phyloP scores from a whole-genome alignment of 805 yeast genomes.

The Teunomyces barrocoloradensis region DNA sequence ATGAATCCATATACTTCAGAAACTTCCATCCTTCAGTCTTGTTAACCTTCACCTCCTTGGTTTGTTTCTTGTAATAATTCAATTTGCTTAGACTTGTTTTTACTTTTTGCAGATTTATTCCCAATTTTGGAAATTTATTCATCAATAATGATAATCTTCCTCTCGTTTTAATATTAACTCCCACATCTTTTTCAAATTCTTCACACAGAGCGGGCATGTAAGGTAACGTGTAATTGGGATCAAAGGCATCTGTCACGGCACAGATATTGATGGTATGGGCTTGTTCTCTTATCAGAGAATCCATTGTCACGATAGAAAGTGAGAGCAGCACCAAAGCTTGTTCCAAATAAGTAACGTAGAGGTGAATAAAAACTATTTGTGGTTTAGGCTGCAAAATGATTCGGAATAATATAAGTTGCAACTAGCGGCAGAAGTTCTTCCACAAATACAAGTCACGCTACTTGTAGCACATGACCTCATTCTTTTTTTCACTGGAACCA shows the following conservation, averaged over 20 bases:
- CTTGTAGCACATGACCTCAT: not conserved
- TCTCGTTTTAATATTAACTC: not conserved
- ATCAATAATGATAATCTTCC: not conserved
- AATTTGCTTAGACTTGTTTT: not conserved
- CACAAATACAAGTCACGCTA: not conserved
- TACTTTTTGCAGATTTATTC: not conserved
- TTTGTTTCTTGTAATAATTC: not conserved
- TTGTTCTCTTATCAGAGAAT: not conserved
- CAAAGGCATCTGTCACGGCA: not conserved
- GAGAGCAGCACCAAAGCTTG: not conserved
- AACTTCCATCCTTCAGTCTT: not conserved
- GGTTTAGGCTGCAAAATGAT: not conserved
- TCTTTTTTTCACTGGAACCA: not conserved
- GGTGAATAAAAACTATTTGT: no score
- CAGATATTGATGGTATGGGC: not conserved
- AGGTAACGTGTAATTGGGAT: not conserved
- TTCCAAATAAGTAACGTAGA: no score
- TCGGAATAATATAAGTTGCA: no score
- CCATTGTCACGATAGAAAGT: not conserved
- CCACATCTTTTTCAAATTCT: not conserved
- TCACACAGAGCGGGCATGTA: not conserved
- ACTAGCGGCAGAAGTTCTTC: not conserved
- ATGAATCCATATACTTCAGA: not conserved
- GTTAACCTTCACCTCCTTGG: no score
- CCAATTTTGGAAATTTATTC: not conserved